Evolutionary conservation across 164 flowering plant genomes (phyloP).

Genomic region (Paratinospora sagittata): DNA sequence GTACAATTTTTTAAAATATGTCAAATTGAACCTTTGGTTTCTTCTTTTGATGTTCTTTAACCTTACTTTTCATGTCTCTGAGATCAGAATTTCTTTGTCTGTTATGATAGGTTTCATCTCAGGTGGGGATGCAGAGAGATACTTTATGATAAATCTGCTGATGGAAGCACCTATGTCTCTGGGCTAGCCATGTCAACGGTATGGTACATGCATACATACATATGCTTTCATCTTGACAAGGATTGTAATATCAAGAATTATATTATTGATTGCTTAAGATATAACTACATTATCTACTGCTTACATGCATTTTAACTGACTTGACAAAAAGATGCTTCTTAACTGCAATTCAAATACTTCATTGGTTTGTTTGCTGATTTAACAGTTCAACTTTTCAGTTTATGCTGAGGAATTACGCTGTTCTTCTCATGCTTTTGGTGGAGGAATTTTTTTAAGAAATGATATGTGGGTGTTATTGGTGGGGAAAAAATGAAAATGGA

Average conservation of each 20-base stretch:
- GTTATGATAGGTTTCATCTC: conserved; percentile 70
- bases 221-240: too few species aligned
- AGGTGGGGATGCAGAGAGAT: conserved; percentile 98
- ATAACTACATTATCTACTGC: not conserved
- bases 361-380: not conserved
- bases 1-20: not conserved
- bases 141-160: conserved; percentile 56
- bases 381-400: not conserved
- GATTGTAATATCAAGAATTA: too few species aligned
- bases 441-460: not conserved
- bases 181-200: conserved; percentile 93
- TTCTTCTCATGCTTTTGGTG: not conserved
- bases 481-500: not conserved
- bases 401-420: not conserved
- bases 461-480: not conserved
- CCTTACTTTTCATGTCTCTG: not conserved
- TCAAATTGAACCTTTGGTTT: not conserved
- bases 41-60: not conserved
- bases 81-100: conserved; percentile 11
- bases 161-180: conserved; percentile 64
- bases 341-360: not conserved
- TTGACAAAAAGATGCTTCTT: not conserved
- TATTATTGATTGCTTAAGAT: too few species aligned
- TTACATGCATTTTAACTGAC: too few species aligned
- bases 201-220: not conserved